Base-by-base conservation (phyloP, 257 asterid species). In the Rauvolfia tetraphylla region DNA sequence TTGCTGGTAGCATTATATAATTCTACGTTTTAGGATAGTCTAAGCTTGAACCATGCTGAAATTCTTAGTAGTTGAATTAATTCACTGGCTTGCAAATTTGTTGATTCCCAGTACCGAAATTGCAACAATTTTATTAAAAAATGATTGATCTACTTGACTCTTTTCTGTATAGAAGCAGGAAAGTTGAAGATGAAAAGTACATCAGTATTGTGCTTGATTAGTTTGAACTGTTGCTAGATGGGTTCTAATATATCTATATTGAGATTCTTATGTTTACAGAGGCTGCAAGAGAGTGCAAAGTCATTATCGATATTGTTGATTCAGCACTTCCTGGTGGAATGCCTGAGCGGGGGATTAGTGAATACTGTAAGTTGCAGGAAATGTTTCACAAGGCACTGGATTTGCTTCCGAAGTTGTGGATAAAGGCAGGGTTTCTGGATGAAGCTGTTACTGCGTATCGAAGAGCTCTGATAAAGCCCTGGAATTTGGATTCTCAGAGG, bases 261-360 rank as follows among this genome's bases (percentile, higher is more conserved):
- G 73, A 70, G 78, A 23, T 29, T 76, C 57, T 54, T 61, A 59
- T 59, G 11, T 53, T 73, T 66, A 11, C 87, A 92, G 98, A 93
- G 79, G 97, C 97, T 81, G 97, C 98, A 7, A 86, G 80, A 61
- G 97, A 92, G 81, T 93, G 98, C 96, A 90, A 87, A 77, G 75
- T 89, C 31, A 88, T 93, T 70, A 75, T 92, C 86, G 97, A 93
- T 73, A 84, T 90, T 46, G 93, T 92, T 29, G 97, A 93, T 82
- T 83, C 92, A 53, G 98, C 98, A 71, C 80, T 92, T 53, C 97
- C 98, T 13, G 82, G 68, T 38, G 97, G 98, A 58, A 79, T 87
- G 79, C 75, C 84, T 0, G 59, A 68, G 33, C 72, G 44, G 4
- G 89, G 83, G 58, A 80, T 89, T 63, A 83, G 76, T 4, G 89